Conservation (phyloP, 768 basidiomycete species). For the Cystofilobasidium ferigula region DNA sequence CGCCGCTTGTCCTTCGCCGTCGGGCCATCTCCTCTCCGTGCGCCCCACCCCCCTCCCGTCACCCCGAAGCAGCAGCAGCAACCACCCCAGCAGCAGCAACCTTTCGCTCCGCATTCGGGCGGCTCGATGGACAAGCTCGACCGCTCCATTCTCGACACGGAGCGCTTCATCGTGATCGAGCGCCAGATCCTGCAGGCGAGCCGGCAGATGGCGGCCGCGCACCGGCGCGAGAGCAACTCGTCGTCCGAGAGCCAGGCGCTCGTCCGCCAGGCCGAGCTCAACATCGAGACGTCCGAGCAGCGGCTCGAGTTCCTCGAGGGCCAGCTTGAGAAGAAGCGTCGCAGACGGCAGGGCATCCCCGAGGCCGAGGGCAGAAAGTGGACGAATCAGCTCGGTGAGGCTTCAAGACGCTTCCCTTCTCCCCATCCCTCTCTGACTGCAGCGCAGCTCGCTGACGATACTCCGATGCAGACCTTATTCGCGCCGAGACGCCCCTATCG, state of each 20-base stretch:
- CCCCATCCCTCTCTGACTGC: not conserved
- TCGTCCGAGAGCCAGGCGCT: constrained; percentile 23
- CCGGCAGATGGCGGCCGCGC: constrained; percentile 21
- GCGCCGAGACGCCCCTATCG: constrained; percentile 92
- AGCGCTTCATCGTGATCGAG: constrained; percentile 26
- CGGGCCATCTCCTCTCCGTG: too few species aligned
- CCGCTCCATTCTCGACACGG: constrained; percentile 21
- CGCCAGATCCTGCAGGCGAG: constrained; percentile 23
- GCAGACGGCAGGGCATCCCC: constrained; percentile 15
- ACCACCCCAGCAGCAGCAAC: too few species aligned
- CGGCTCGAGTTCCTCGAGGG: constrained; percentile 22
- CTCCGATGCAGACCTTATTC: constrained; percentile 63
- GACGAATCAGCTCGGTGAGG: constrained; percentile 25
- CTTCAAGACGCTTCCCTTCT: not conserved
- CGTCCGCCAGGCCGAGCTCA: constrained; percentile 23
- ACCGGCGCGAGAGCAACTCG: constrained; percentile 12
- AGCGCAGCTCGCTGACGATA: too few species aligned
- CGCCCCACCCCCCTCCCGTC: too few species aligned
- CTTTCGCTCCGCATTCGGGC: not conserved
- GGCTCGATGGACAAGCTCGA: constrained; percentile 24
- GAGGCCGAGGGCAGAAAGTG: constrained; percentile 22
- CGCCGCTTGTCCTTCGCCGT: too few species aligned
- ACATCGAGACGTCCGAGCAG: constrained; percentile 20
- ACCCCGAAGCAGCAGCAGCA: too few species aligned
- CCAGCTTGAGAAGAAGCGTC: constrained; percentile 27